Base-by-base conservation (phyloP, 2,329 filamentous ascomycete species). In the Colletotrichum karsti region DNA sequence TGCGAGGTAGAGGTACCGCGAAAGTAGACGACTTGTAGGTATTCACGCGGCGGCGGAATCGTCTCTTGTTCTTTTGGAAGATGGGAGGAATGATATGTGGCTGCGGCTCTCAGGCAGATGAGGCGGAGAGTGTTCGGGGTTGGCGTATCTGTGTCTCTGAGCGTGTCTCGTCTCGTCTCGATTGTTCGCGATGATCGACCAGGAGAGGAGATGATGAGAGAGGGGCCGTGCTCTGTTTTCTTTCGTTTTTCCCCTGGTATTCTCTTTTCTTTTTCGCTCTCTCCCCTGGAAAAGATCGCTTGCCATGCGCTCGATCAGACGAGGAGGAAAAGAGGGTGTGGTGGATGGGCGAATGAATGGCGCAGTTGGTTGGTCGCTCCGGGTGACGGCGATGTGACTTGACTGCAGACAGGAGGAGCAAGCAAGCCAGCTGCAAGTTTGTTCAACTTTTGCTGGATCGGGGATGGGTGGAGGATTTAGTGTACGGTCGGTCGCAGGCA, bases 151-250 rank as follows among this genome's bases (percentile, higher is more conserved):
- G 41, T 56, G 20, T 37, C 18, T 30, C 39, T n/a, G 41, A 41
- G 33, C 22, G 33, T 67, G 63, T 67, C 59, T 67, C 59, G 59
- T 58, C 60, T 53, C 48, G 64, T 64, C 64, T 64, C 64, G 64
- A 55, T 22, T 53, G 48, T 48, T 64, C 60, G 64, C 60, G 53
- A 46, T 64, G 53, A 64, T 64, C 22, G 37, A 54, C 64, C 64
- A 41, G 58, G 53, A 48, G 18, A 53, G 41, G 42, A 51, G 50
- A 26, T 63, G 26, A 67, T 56, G 42, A 26, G 26, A 57, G 53
- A 33, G 58, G 62, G 63, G 30, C 33, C 50, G 63, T 67, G 63
- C 63, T 55, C 58, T 42, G 24, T 41, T 42, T 41, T 63, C 37
- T 33, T 61, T 22, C 28, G 42, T 26, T 20, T 33, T 60, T 44